These are phyloP conservation scores for Leucogyrophana mollusca DNA, from an alignment of 768 basidiomycete species.

Conservation along the genomic window DNA sequence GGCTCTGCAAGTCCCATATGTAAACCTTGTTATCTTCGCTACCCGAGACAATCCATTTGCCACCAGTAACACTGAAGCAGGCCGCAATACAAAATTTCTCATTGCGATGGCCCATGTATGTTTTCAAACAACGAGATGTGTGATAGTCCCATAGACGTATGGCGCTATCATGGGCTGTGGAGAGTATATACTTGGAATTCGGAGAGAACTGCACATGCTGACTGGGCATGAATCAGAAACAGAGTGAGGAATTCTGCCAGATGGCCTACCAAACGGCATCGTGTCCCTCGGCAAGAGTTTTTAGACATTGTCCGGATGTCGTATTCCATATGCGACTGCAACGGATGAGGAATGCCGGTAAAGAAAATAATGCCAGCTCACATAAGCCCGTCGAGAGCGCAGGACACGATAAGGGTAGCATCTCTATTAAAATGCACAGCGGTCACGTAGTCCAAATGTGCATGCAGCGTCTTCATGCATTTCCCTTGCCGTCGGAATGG, in stretches of 20 bases:
- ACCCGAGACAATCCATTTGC: slow-evolving; percentile 89
- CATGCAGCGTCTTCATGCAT: slow-evolving; percentile 83
- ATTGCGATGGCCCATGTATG: slow-evolving; percentile 82
- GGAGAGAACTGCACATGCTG: slow-evolving; percentile 95
- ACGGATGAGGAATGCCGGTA: slow-evolving; percentile 1
- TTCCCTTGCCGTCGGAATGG: slow-evolving; percentile 49
- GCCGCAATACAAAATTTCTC: slow-evolving; percentile 82
- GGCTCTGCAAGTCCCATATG: slow-evolving; percentile 87
- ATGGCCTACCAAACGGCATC: slow-evolving; percentile 70
- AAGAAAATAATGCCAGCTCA: slow-evolving; percentile 37
- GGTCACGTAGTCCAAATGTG: slow-evolving; percentile 93
- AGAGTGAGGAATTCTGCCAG: background rate
- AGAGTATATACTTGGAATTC: slow-evolving; percentile 92
- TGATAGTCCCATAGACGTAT: slow-evolving; percentile 97
- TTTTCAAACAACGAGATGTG: slow-evolving; percentile 85
- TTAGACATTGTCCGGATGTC: slow-evolving; percentile 89
- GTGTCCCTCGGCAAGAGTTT: slow-evolving; percentile 90
- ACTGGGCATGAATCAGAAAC: slow-evolving; percentile 34
- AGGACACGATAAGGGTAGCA: slow-evolving; percentile 88
- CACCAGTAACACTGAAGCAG: slow-evolving; percentile 81
- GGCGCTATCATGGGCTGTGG: slow-evolving; percentile 89
- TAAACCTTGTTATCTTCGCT: slow-evolving; percentile 89
- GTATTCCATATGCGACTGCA: slow-evolving; percentile 94
- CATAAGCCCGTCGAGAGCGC: slow-evolving; percentile 93
- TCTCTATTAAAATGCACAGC: slow-evolving; percentile 94